phyloP scores from a whole-genome alignment of 768 basidiomycete species.

The Phylloporus arenicola region DNA sequence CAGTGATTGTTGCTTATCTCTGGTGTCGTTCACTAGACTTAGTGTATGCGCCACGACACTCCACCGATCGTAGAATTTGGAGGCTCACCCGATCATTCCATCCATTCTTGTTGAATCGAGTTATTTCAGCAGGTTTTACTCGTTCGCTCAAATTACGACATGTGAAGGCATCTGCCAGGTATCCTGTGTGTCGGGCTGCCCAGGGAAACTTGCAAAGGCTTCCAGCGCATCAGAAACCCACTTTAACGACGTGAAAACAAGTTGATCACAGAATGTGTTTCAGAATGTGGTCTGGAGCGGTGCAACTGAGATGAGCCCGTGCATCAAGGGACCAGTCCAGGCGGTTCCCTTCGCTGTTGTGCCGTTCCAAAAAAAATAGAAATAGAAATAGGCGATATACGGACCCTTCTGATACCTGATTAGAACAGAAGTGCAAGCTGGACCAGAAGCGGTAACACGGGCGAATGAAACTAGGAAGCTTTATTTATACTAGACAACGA shows the following conservation, averaged over 20 bases:
- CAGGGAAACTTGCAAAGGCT: not conserved
- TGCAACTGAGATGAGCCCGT: not conserved
- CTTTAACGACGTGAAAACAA: not conserved
- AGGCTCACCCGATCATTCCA: too few species aligned
- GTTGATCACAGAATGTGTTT: not conserved
- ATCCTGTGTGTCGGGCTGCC: too few species aligned
- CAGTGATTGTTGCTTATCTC: not conserved
- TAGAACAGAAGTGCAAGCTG: not conserved
- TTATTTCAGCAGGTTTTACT: not conserved
- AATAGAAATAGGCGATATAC: not conserved
- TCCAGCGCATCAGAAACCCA: not conserved
- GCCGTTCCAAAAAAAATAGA: too few species aligned
- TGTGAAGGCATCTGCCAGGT: too few species aligned
- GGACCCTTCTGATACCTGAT: not conserved
- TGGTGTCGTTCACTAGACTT: too few species aligned
- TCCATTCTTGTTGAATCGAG: too few species aligned
- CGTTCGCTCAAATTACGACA: not conserved
- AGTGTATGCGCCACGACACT: too few species aligned
- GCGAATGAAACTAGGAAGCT: slow-evolving; percentile 4
- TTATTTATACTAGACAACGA: slow-evolving; percentile 42
- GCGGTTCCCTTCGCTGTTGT: too few species aligned
- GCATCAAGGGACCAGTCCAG: too few species aligned
- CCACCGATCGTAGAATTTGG: too few species aligned
- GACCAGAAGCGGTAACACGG: not conserved
- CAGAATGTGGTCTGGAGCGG: not conserved